These are phyloP conservation scores for Pleoardoris graminearum DNA, from an alignment of 2,329 filamentous ascomycete genomes.

Conservation along the genomic window DNA sequence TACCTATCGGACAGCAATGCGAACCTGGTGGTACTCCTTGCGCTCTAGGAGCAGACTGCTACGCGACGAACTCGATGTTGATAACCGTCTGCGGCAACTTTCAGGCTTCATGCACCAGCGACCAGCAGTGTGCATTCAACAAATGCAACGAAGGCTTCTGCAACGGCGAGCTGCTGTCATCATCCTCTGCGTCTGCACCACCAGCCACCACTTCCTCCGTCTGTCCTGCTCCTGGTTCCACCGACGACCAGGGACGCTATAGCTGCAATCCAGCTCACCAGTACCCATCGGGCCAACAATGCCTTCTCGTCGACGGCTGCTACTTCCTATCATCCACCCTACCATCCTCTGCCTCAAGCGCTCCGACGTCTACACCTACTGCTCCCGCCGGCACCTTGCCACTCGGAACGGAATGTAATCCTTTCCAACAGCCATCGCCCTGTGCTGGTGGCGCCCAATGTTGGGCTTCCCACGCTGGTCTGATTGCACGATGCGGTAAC, in stretches of 20 bases:
- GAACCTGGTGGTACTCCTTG: constrained; percentile 16
- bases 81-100: constrained; percentile 23
- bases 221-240: constrained; percentile 2
- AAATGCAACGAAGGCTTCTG: constrained; percentile 24
- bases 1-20: constrained; percentile 20
- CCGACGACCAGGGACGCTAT: constrained; percentile 1
- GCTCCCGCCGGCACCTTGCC: constrained; percentile 19
- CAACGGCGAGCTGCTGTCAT: constrained; percentile 14
- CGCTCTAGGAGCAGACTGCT: constrained; percentile 21
- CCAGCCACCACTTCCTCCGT: constrained; percentile 9
- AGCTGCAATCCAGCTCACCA: constrained; percentile 6
- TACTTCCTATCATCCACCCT: not conserved
- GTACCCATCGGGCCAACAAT: not conserved
- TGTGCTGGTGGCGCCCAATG: constrained; percentile 18
- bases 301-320: not conserved
- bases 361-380: constrained; percentile 16
- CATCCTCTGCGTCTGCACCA: constrained; percentile 12
- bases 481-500: constrained; percentile 21
- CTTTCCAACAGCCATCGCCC: constrained; percentile 12
- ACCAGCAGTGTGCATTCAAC: constrained; percentile 27
- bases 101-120: constrained; percentile 21
- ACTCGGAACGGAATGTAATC: constrained; percentile 23
- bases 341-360: not conserved
- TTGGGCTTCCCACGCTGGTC: constrained; percentile 19
- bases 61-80: constrained; percentile 19